Evolutionary conservation across 441 rosid genomes (phyloP), one percentile per base, ranked within the genome.

Genomic region (Jatropha podagrica): DNA sequence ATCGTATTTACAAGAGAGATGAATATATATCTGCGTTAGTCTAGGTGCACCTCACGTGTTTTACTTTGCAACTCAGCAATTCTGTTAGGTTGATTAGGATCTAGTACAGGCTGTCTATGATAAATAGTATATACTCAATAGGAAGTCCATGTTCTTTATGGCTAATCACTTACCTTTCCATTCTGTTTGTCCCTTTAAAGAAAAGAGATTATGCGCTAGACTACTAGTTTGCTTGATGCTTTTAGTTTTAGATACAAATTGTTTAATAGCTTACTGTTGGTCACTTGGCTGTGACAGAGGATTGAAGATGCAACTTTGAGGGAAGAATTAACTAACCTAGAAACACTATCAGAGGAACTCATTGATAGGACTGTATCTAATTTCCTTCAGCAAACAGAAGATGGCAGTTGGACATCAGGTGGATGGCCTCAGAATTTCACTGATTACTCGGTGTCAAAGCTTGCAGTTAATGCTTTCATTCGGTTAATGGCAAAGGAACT

Each of bases 391-490:
- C 96, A 93, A 84, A 95, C 90, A 18, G 90, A 87, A 67, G 90
- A 86, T 1, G 88, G 87, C 59, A 89, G 84, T 12, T 93, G 98
- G 97, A 74, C 77, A 72, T 86, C 91, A 66, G 97, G 96, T 10
- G 98, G 95, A 11, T 95, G 99, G 98, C 99, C 99, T 69, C 90
- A 90, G 77, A 74, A 77, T 14, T 83, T 82, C 63, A 95, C 97
- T 0, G 98, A 95, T 83, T 95, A 93, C 85, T 86, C 99, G 0
- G 12, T 95, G 20, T 95, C 99, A 13, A 95, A 95, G 81, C 96
- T 95, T 72, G 98, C 92, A 0, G 99, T 93, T 4, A 93, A 92
- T 78, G 82, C 89, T 10, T 89, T 78, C 85, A 91, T 96, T 4
- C 86, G 98, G 81, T 56, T 92, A 69, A 65, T 89, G 81, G 93